phyloP scores from a whole-genome alignment of 495 filamentous ascomycete species.

The Margaritispora aquatica region DNA sequence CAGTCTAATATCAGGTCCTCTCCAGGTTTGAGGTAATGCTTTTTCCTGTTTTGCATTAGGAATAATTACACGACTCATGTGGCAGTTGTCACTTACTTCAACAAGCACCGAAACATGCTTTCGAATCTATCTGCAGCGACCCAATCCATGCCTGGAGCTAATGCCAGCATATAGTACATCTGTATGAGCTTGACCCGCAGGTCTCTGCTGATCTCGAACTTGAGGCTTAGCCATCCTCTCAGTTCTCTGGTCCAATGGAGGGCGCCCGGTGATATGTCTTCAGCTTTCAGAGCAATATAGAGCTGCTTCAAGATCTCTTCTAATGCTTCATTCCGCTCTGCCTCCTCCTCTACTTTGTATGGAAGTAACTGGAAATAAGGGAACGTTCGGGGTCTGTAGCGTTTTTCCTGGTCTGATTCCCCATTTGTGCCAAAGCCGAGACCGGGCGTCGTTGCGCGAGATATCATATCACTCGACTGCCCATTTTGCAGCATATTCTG shows the following conservation, averaged over 20 bases:
- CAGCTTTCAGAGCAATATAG: slow-evolving; percentile 82
- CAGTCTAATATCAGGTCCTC: slow-evolving; percentile 89
- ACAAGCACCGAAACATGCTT: slow-evolving; percentile 92
- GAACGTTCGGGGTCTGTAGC: slow-evolving; percentile 84
- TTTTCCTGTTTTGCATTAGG: slow-evolving; percentile 55
- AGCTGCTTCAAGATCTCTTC: slow-evolving; percentile 85
- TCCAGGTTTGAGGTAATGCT: slow-evolving; percentile 87
- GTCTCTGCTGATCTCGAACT: slow-evolving; percentile 86
- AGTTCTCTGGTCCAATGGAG: slow-evolving; percentile 97
- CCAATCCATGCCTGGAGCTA: slow-evolving; percentile 84
- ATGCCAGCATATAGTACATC: slow-evolving; percentile 88
- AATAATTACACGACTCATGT: not conserved
- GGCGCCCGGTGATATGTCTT: slow-evolving; percentile 90
- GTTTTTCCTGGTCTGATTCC: slow-evolving; percentile 33
- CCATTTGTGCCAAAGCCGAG: slow-evolving; percentile 18
- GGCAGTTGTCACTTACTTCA: slow-evolving; percentile 56
- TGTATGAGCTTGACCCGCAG: slow-evolving; percentile 78
- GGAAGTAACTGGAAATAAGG: slow-evolving; percentile 87
- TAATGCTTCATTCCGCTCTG: slow-evolving; percentile 64
- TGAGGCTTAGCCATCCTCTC: slow-evolving; percentile 87
- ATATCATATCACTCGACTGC: slow-evolving; percentile 16
- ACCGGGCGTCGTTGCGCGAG: slow-evolving; percentile 26
- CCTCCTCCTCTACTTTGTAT: slow-evolving; percentile 73
- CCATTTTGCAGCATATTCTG: slow-evolving; percentile 19
- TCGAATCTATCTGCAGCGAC: slow-evolving; percentile 82